Evolutionary conservation across 2,329 filamentous ascomycete genomes (phyloP).

Genomic region (Botrytis squamosa): DNA sequence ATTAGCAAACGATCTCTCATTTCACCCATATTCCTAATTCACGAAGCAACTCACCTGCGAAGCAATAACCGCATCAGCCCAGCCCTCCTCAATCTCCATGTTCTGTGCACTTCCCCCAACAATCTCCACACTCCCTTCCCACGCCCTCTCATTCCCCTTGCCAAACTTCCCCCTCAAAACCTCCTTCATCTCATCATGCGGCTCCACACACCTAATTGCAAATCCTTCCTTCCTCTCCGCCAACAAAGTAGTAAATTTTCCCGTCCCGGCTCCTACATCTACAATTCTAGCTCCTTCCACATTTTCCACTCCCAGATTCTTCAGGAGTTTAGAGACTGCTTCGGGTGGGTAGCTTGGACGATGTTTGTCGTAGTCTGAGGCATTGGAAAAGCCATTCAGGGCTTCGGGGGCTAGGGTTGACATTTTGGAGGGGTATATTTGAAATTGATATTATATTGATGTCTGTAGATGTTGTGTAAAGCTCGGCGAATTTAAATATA

Average conservation of each 20-base stretch:
- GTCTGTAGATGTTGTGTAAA: not conserved
- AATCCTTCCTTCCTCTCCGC: conserved; percentile 58
- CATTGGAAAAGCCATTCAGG: conserved; percentile 59
- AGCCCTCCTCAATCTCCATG: conserved; percentile 55
- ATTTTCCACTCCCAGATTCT: conserved; percentile 51
- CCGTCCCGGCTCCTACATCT: conserved; percentile 67
- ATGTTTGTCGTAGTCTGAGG: conserved; percentile 63
- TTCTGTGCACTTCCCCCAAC: conserved; percentile 57
- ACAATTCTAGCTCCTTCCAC: conserved; percentile 51
- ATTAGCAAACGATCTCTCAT: conserved; percentile 21
- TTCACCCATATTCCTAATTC: not conserved
- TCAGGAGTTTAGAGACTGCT: conserved; percentile 58
- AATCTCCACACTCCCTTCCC: conserved; percentile 47
- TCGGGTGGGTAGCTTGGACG: conserved; percentile 64
- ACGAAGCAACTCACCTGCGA: conserved; percentile 58
- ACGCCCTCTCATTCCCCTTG: conserved; percentile 48
- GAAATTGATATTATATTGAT: not conserved
- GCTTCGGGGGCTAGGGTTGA: conserved; percentile 30
- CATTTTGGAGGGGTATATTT: not conserved
- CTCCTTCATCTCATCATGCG: conserved; percentile 63
- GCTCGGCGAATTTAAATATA: not conserved
- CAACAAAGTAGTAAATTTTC: conserved; percentile 67
- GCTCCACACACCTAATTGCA: conserved; percentile 61
- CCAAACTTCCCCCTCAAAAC: conserved; percentile 59
- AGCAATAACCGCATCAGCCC: conserved; percentile 63